These are phyloP conservation scores for Hemerocallis citrina DNA, from an alignment of 106 monocot genomes.

Conservation along the genomic window DNA sequence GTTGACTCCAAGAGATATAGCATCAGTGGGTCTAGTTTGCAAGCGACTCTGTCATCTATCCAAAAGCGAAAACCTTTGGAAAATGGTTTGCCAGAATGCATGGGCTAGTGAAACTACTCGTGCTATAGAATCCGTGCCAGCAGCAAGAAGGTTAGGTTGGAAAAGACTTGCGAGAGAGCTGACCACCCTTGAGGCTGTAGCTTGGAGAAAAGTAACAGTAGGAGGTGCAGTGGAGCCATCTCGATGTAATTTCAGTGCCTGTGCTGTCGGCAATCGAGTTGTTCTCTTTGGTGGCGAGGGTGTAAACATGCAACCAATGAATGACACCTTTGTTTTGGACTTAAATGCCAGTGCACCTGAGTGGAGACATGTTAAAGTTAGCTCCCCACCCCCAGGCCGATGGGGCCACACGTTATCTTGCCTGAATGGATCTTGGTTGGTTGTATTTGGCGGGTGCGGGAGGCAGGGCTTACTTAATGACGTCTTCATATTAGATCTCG, in stretches of 20 bases:
- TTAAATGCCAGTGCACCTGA: conserved; percentile 75
- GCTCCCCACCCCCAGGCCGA: conserved; percentile 81
- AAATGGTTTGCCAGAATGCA: conserved; percentile 91
- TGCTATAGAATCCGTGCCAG: conserved; percentile 57
- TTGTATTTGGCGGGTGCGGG: conserved; percentile 92
- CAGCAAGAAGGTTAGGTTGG: conserved; percentile 66
- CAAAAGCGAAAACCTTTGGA: conserved; percentile 82
- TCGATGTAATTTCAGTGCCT: conserved; percentile 95
- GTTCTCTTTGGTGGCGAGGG: conserved; percentile 97
- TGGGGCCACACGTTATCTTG: conserved; percentile 94
- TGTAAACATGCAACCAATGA: conserved; percentile 98
- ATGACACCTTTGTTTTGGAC: conserved; percentile 93
- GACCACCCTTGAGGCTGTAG: conserved; percentile 80
- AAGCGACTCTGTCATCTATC: conserved; percentile 44
- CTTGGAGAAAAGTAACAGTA: conserved; percentile 85
- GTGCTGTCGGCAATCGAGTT: conserved; percentile 89
- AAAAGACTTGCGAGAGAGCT: conserved; percentile 79
- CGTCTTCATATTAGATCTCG: conserved; percentile 86
- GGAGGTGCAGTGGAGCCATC: conserved; percentile 91
- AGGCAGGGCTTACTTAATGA: conserved; percentile 85
- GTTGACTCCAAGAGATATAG: conserved; percentile 77
- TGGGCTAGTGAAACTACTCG: conserved; percentile 79
- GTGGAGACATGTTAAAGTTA: conserved; percentile 86
- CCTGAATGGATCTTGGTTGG: conserved; percentile 87
- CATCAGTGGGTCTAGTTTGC: conserved; percentile 75